These are phyloP conservation scores for Kodamaea fukazawae DNA, from an alignment of 805 yeast genomes.

Conservation along the genomic window DNA sequence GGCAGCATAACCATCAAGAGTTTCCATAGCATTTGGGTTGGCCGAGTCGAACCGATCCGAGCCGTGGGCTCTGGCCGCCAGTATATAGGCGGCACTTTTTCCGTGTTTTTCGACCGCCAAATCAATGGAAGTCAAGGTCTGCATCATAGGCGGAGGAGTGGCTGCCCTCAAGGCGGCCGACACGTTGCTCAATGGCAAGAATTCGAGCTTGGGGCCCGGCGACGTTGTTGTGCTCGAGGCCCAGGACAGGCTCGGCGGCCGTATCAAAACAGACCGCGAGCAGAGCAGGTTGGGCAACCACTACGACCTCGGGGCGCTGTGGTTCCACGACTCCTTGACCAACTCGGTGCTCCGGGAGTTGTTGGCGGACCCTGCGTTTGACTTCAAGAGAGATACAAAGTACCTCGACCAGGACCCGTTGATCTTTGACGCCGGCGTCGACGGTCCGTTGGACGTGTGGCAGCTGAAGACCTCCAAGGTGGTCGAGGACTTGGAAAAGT, in stretches of 20 bases:
- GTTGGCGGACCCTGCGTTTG: constrained; percentile 15
- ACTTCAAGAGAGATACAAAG: constrained; percentile 30
- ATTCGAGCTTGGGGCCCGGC: constrained; percentile 13
- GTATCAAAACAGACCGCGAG: constrained; percentile 19
- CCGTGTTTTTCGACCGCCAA: no score
- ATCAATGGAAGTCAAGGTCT: constrained; percentile 10
- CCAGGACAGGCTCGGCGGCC: constrained; percentile 23
- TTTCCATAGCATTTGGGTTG: no score
- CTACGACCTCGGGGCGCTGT: constrained; percentile 85
- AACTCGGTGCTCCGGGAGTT: constrained; percentile 44
- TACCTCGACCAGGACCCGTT: constrained; percentile 47
- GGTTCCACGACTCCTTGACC: constrained; percentile 82
- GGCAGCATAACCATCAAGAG: no score
- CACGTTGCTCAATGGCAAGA: constrained; percentile 17
- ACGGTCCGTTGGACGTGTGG: constrained; percentile 33
- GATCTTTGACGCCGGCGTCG: constrained; percentile 23
- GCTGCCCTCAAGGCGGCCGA: constrained; percentile 27
- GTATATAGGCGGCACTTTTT: no score
- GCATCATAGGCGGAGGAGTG: constrained; percentile 25
- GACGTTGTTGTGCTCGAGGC: constrained; percentile 23
- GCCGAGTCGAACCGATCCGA: no score
- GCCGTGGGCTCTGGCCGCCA: no score
- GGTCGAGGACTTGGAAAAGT: constrained; percentile 56
- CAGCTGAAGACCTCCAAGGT: constrained; percentile 33
- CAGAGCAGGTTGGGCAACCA: constrained; percentile 19